Base-by-base conservation (phyloP, 2,329 filamentous ascomycete species). In the Phialophora expanda region DNA sequence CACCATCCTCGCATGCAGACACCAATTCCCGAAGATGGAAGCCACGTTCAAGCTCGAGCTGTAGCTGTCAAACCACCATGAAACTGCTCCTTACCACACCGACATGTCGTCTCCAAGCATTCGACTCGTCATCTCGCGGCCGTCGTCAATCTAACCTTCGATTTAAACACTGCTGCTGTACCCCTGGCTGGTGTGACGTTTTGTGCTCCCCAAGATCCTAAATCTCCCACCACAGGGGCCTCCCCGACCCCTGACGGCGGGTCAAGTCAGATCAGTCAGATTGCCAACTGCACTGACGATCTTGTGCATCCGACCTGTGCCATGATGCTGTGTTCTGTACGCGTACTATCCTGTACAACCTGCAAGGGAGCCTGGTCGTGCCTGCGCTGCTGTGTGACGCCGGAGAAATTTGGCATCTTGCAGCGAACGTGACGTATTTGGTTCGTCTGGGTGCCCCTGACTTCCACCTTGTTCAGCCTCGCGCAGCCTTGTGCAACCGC, bases 91-190 rank as follows among this genome's bases (percentile, higher is more conserved):
- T n/a, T 41, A 20, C 20, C 9, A 51, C 9, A 14, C 7, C 9
- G 38, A 44, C 38, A 44, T 44, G 20, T 28, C 56, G 4, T n/a
- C 17, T 28, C 38, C 22, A n/a, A 7, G 22, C n/a, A 28, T 48
- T 46, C 56, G 38, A 24, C 56, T 30, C 17, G 38, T 44, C 20
- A 14, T 17, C 14, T 22, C n/a, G 50, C 14, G 17, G 24, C 14
- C 1, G 56, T 59, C 38, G 56, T 59, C 26, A 28, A 59, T 48
- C 17, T 59, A 59, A 48, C 56, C 24, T 59, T 17, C 24, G 24
- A 24, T 12, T 22, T 30, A 50, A 50, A 46, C 56, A 44, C 28
- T 22, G 17, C 26, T 59, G 44, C 56, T n/a, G 38, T 50, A 24
- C 46, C 20, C 26, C 56, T 17, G 24, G 20, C 9, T 24, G 20